Percentiles rank a stretch among this genome's conserved stretches.
phyloP scores from a whole-genome alignment of 2,329 filamentous ascomycete species.

The Sclerotiophoma versabilis region DNA sequence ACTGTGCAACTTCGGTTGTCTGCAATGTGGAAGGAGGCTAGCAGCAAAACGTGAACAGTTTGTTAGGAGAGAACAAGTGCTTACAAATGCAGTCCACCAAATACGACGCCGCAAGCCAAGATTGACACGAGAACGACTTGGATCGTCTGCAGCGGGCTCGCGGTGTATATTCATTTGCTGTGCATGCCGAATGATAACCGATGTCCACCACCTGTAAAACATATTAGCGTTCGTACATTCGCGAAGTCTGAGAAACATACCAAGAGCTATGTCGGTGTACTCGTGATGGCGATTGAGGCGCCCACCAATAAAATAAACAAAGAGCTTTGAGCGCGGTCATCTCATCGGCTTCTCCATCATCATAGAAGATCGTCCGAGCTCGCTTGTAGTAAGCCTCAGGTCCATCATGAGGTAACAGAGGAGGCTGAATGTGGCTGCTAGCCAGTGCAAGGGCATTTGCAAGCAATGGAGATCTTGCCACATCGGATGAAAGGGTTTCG shows the following conservation, averaged over 20 bases:
- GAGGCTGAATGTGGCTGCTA: slow-evolving; percentile 30
- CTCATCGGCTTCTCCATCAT: slow-evolving; percentile 30
- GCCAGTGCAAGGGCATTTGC: slow-evolving; percentile 30
- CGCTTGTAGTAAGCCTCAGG: slow-evolving; percentile 29
- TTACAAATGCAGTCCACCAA: slow-evolving; percentile 35
- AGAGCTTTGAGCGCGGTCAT: slow-evolving; percentile 27
- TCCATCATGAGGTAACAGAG: slow-evolving; percentile 28
- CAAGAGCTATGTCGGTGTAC: slow-evolving; percentile 27
- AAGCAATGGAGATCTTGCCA: slow-evolving; percentile 28
- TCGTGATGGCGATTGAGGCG: slow-evolving; percentile 26
- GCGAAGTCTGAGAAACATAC: not conserved
- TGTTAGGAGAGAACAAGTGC: not conserved
- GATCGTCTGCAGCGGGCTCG: slow-evolving; percentile 22
- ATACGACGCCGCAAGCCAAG: slow-evolving; percentile 30
- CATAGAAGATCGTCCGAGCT: slow-evolving; percentile 30
- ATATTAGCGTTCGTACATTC: not conserved
- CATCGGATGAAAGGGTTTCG: slow-evolving; percentile 18
- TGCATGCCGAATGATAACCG: slow-evolving; percentile 31
- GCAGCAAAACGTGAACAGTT: not conserved
- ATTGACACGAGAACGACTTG: slow-evolving; percentile 14
- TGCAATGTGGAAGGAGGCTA: too few relatives aligned
- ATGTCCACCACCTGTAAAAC: slow-evolving; percentile 30
- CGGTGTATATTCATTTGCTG: slow-evolving; percentile 35
- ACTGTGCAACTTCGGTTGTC: too few relatives aligned
- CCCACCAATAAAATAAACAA: slow-evolving; percentile 35